Base-by-base conservation (phyloP, 345 rosid genomes). In the Lenwebbia sp. region DNA sequence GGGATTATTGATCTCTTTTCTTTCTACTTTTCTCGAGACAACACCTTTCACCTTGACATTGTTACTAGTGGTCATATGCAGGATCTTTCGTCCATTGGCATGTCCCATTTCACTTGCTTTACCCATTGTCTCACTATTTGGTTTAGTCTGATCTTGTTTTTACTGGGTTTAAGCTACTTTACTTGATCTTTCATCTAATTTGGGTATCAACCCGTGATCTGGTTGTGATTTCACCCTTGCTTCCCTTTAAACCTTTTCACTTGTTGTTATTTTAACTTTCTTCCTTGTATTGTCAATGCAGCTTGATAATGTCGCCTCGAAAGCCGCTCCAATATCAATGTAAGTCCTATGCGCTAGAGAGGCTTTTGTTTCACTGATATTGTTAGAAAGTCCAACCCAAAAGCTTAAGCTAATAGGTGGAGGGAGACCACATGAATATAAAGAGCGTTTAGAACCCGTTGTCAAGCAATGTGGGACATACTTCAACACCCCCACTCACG, bases 271-370 rank as follows among this genome's bases (percentile, higher is more conserved):
- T 37, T 26, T 87, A 28, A 8, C 33, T 83, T 82, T 65, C 41
- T 22, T 89, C 40, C 44, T 65, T 86, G 50, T 84, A 87, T 86
- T 83, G 70, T 89, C 87, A 89, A 44, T 93, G 95, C 98, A 97
- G 99, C 89, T 92, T 76, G 92, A 92, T 82, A 93, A 93, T 89
- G 96, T 91, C 62, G 88, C 94, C 17, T 83, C 88, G 85, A 97
- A 95, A 89, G 92, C 97, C 50, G 90, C 92, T 88, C 99, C 99
- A 26, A 92, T 95, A 88, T 92, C 97, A 78, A 94, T 92, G 99
- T 97, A 90, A 96, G 99, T 92, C 86, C 54, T 84, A 83, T 62
- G 83, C 83, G 84, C 87, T 55, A 9, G 88, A 82, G 54, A 87
- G 83, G 82, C 74, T 83, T 52, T 52, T 84, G 6, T 44, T 21